These are phyloP conservation scores for Candida cerambycidarum DNA, from an alignment of 805 yeast genomes.

Conservation along the genomic window DNA sequence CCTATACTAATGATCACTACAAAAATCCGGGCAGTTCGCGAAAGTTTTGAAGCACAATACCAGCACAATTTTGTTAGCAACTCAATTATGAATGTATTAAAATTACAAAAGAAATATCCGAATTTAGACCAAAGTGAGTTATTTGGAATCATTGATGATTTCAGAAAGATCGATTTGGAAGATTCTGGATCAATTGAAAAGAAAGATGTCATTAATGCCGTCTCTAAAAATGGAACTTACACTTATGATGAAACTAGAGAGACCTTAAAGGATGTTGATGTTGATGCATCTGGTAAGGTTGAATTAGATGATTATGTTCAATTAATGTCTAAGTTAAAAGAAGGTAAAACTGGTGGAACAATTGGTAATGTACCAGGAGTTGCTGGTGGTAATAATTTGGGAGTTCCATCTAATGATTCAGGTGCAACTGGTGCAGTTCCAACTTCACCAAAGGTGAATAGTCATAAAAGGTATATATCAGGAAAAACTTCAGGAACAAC, in stretches of 20 bases:
- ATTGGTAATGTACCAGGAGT: constrained; percentile 2
- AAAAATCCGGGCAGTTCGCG: constrained; percentile 5
- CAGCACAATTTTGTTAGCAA: constrained; percentile 4
- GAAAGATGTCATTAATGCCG: constrained; percentile 81
- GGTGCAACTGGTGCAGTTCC: constrained; percentile 13
- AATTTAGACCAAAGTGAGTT: constrained; percentile 81
- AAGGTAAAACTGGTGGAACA: constrained; percentile 20
- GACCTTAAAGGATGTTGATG: constrained; percentile 84
- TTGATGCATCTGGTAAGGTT: constrained; percentile 96
- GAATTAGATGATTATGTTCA: constrained; percentile 93
- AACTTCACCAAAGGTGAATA: constrained; percentile 39
- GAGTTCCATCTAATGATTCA: constrained; percentile 18
- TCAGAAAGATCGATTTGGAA: constrained; percentile 79
- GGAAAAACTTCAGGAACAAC: constrained; percentile 91
- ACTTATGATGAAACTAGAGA: constrained; percentile 92
- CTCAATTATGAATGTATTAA: constrained; percentile 39
- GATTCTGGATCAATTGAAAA: constrained; percentile 96
- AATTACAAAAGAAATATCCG: constrained; percentile 76
- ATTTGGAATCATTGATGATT: constrained; percentile 80
- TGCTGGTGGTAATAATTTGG: constrained; percentile 8
- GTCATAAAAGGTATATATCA: constrained; percentile 68
- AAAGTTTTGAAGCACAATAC: constrained; percentile 1
- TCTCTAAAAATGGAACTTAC: constrained; percentile 75
- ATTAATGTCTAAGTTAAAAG: constrained; percentile 77
- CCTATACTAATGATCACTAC: constrained; percentile 1